Percentiles rank a stretch among this genome's conserved stretches.
These are phyloP conservation scores for Daldinia decipiens DNA, from an alignment of 495 filamentous ascomycete species.

Conservation along the genomic window DNA sequence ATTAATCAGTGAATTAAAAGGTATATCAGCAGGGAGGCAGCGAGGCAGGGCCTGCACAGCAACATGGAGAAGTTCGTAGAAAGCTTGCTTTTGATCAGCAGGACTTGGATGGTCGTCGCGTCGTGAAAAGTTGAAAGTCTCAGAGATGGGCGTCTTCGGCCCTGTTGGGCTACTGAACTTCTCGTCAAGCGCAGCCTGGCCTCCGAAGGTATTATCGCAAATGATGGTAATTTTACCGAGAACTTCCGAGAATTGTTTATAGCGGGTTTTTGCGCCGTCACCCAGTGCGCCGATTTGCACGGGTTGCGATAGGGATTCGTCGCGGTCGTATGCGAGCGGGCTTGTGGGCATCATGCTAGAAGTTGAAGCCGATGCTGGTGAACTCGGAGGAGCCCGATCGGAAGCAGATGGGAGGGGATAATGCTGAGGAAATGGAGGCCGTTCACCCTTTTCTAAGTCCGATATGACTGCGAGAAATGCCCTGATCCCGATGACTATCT, in stretches of 20 bases:
- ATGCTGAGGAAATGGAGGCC: constrained; percentile 81
- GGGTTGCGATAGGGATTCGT: constrained; percentile 74
- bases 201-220: constrained; percentile 96
- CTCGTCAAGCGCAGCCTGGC: constrained; percentile 93
- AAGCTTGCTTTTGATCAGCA: constrained; percentile 89
- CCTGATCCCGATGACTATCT: constrained; percentile 94
- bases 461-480: constrained; percentile 92
- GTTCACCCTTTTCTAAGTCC: constrained; percentile 88
- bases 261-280: constrained; percentile 82
- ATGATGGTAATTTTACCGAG: constrained; percentile 94
- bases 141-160: constrained; percentile 92
- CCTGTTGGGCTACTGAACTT: constrained; percentile 83
- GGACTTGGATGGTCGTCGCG: constrained; percentile 80
- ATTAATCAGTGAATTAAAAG: constrained; percentile 94
- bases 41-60: constrained; percentile 94
- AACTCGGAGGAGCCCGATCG: constrained; percentile 61
- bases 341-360: constrained; percentile 44
- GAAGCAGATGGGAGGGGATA: constrained; percentile 55
- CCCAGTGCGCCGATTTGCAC: constrained; percentile 77
- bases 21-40: constrained; percentile 88
- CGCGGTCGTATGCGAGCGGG: constrained; percentile 48
- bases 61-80: constrained; percentile 94
- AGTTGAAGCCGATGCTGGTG: constrained; percentile 62
- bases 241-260: constrained; percentile 91
- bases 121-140: constrained; percentile 88